Evolutionary conservation across 2,329 filamentous ascomycete species (phyloP).

Genomic region (Chlorencoelia australis): DNA sequence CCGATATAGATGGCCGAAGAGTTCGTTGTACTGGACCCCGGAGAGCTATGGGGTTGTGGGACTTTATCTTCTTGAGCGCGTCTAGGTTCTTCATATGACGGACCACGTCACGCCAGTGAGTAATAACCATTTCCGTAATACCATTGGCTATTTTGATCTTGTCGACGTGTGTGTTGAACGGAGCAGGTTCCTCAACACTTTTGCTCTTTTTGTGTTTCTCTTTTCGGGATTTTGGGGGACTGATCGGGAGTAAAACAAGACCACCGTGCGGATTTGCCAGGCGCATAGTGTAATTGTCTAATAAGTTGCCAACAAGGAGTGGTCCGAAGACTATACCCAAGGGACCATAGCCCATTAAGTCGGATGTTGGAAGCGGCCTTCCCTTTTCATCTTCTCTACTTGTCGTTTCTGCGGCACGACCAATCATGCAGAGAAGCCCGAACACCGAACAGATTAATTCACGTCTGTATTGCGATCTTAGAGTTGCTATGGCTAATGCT

Average conservation of each 20-base stretch:
- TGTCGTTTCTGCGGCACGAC: conserved; percentile 43
- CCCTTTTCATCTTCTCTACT: conserved; percentile 42
- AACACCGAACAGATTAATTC: conserved; percentile 59
- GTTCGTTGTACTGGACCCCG: conserved; percentile 9
- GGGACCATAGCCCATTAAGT: conserved; percentile 54
- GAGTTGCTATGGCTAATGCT: conserved; percentile 48
- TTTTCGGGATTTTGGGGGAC: conserved; percentile 33
- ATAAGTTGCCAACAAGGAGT: conserved; percentile 47
- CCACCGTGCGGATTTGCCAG: conserved; percentile 20
- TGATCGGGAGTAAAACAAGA: conserved; percentile 21
- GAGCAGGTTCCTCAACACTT: conserved; percentile 14
- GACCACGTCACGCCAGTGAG: conserved; percentile 55
- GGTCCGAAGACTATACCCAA: conserved; percentile 57
- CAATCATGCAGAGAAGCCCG: conserved; percentile 52
- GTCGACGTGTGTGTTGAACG: conserved; percentile 32
- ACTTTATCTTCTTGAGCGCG: conserved; percentile 10
- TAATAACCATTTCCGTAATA: conserved; percentile 55
- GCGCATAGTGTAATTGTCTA: conserved; percentile 37
- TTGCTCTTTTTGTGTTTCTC: conserved; percentile 30
- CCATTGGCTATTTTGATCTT: conserved; percentile 48
- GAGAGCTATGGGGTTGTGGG: conserved; percentile 10
- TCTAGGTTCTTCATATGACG: conserved; percentile 44
- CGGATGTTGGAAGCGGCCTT: conserved; percentile 41
- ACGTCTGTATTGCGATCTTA: conserved; percentile 49
- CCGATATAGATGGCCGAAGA: conserved; percentile 34